Conservation (phyloP, 345 rosid genomes). For the Carallia brachiata region DNA sequence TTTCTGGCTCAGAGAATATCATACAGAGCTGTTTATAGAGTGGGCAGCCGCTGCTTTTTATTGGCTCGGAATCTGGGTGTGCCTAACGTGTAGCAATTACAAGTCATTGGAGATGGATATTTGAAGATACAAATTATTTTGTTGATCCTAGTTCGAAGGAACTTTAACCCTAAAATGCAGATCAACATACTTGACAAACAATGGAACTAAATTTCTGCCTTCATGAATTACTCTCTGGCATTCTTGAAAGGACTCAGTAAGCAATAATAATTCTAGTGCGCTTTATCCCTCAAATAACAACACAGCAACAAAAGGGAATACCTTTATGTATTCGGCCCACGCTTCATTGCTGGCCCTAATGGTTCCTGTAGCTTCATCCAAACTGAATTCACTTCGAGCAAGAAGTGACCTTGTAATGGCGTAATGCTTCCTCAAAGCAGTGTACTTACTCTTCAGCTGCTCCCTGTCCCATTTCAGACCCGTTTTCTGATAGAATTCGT, state of each 20-base stretch:
- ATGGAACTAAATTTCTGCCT: constrained; percentile 1
- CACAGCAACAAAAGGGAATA: constrained; percentile 9
- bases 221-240: neutral
- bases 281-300: neutral
- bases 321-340: constrained; percentile 45
- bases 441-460: constrained; percentile 40
- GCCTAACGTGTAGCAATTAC: constrained; percentile 30
- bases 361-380: constrained; percentile 39
- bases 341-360: constrained; percentile 42
- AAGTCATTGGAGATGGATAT: neutral
- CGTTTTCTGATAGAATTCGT: constrained; percentile 37
- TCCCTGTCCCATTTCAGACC: constrained; percentile 46
- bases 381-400: constrained; percentile 35
- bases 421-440: constrained; percentile 41
- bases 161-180: constrained; percentile 4
- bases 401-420: constrained; percentile 41
- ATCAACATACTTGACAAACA: constrained; percentile 1
- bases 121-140: constrained; percentile 18
- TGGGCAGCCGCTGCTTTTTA: constrained; percentile 45
- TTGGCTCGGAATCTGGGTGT: constrained; percentile 51
- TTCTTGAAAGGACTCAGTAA: neutral
- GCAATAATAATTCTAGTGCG: neutral
- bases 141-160: constrained; percentile 1
- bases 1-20: constrained; percentile 39
- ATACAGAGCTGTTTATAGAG: constrained; percentile 44